Evolutionary conservation across 192 early-diverging fungal genomes (phyloP).

Genomic region (Phlyctochytrium planicorne): DNA sequence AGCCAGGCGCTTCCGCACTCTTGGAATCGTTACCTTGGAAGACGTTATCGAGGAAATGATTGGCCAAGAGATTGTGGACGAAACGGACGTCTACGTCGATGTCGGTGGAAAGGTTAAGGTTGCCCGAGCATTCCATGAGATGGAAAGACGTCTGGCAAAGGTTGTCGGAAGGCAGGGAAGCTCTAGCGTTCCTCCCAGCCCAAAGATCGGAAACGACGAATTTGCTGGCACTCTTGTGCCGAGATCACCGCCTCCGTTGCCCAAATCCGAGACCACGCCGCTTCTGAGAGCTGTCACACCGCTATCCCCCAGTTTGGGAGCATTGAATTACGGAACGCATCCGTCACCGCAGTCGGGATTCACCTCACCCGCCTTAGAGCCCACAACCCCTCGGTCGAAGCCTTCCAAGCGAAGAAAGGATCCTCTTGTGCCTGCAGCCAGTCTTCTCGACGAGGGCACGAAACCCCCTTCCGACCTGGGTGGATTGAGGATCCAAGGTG

Average conservation of each 20-base stretch:
- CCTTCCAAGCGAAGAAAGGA: neutral
- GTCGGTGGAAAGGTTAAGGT: constrained; percentile 44
- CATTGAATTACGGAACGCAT: neutral
- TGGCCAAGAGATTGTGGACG: constrained; percentile 56
- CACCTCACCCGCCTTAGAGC: neutral
- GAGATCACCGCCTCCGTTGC: neutral
- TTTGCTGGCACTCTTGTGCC: neutral
- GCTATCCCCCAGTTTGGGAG: neutral
- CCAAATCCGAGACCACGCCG: neutral
- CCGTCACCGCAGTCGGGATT: neutral
- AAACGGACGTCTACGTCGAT: constrained; percentile 55
- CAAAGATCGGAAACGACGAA: neutral
- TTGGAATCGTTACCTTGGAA: constrained; percentile 55
- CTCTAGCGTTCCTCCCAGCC: neutral
- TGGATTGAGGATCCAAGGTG: neutral
- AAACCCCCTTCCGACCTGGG: neutral
- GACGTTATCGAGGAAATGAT: constrained; percentile 60
- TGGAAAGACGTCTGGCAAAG: neutral
- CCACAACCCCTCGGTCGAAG: neutral
- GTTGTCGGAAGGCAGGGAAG: neutral
- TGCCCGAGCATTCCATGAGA: constrained; percentile 16
- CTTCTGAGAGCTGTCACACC: neutral
- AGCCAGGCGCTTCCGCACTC: constrained; percentile 8
- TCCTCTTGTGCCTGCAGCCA: neutral
- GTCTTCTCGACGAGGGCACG: neutral